A percentile compares a stretch with the other conserved stretches of the same genome.
phyloP scores from a whole-genome alignment of 805 yeast genomes.

The Hanseniaspora valbyensis region DNA sequence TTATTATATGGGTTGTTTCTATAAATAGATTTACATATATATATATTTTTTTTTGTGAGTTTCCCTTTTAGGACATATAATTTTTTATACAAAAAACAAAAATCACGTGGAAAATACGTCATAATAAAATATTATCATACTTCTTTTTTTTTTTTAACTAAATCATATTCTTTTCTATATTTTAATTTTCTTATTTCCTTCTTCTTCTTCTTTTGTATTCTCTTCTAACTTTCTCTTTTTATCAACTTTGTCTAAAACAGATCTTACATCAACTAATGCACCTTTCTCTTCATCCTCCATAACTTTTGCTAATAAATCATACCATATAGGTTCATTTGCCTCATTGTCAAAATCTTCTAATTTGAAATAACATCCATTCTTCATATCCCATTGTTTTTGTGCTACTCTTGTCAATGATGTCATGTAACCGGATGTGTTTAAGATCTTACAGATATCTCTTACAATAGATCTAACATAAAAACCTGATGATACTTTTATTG shows the following conservation, averaged over 20 bases:
- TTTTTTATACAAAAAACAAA: too few relatives aligned
- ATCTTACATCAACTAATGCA: slow-evolving; percentile 31
- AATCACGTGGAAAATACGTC: too few relatives aligned
- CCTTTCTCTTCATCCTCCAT: slow-evolving; percentile 33
- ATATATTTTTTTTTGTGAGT: too few relatives aligned
- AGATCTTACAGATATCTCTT: slow-evolving; percentile 76
- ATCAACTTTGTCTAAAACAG: slow-evolving; percentile 27
- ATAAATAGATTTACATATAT: too few relatives aligned
- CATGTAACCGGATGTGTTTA: slow-evolving; percentile 80
- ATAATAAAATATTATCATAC: too few relatives aligned
- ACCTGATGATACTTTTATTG: slow-evolving; percentile 80
- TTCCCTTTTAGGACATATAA: too few relatives aligned
- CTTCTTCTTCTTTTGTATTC: slow-evolving; percentile 31
- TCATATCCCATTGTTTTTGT: slow-evolving; percentile 80
- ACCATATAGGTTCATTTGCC: slow-evolving; percentile 51
- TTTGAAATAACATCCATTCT: slow-evolving; percentile 53
- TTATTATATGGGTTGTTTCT: too few relatives aligned
- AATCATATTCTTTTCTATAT: too few relatives aligned
- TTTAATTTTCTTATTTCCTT: too few relatives aligned
- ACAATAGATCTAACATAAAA: slow-evolving; percentile 84
- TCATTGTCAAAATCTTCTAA: slow-evolving; percentile 52
- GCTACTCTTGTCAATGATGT: slow-evolving; percentile 59
- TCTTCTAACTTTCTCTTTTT: slow-evolving; percentile 22
- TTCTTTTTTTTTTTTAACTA: too few relatives aligned
- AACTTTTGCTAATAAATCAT: slow-evolving; percentile 46